phyloP scores from a whole-genome alignment of 306 rosid genomes.

The Bauhinia variegata region DNA sequence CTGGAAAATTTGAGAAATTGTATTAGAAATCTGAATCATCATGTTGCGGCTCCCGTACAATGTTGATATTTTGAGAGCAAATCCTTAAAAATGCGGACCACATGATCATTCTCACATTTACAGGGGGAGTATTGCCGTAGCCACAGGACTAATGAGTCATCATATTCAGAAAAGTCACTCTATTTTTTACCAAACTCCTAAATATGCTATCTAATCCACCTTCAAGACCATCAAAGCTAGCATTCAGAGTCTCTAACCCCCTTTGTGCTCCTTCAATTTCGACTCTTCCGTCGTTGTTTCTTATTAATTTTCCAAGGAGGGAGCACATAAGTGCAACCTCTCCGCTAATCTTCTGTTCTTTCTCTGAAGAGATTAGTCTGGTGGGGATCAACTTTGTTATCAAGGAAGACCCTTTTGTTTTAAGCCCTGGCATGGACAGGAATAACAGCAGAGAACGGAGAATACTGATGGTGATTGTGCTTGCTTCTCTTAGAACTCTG shows the following conservation, averaged over 20 bases:
- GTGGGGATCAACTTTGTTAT: constrained; percentile 52
- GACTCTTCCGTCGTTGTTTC: constrained; percentile 36
- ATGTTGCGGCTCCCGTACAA: constrained; percentile 23
- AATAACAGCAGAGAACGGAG: constrained; percentile 49
- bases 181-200: constrained; percentile 67
- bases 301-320: constrained; percentile 37
- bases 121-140: constrained; percentile 2
- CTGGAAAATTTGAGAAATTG: background rate
- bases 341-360: constrained; percentile 46
- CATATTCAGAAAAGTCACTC: constrained; percentile 77
- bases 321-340: constrained; percentile 47
- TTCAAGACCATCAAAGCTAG: constrained; percentile 51
- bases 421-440: constrained; percentile 54
- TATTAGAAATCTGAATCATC: constrained; percentile 14
- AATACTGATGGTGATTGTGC: constrained; percentile 48
- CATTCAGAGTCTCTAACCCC: constrained; percentile 53
- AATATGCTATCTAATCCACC: constrained; percentile 59
- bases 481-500: constrained; percentile 58
- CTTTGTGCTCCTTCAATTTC: constrained; percentile 50
- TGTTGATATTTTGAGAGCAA: constrained; percentile 27
- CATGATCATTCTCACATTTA: constrained; percentile 33
- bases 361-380: constrained; percentile 41
- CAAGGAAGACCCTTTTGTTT: constrained; percentile 54
- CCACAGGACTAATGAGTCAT: constrained; percentile 41
- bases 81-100: constrained; percentile 44